Percentiles rank a stretch among this genome's conserved stretches.
phyloP scores from a whole-genome alignment of 2,329 filamentous ascomycete genomes.

The Nigrospora osmanthi region DNA sequence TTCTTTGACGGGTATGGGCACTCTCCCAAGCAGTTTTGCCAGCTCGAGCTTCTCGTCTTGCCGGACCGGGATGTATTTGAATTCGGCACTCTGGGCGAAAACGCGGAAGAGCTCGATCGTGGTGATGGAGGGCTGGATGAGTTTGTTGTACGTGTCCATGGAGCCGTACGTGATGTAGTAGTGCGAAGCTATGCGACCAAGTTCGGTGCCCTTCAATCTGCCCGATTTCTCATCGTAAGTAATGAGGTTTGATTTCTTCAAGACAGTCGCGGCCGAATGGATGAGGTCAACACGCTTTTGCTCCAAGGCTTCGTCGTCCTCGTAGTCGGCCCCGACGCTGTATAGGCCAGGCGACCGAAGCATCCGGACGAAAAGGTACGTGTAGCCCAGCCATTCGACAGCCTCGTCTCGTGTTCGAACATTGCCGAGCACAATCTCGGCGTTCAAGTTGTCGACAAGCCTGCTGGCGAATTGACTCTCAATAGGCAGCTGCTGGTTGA shows the following conservation, averaged over 20 bases:
- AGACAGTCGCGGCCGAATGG: slow-evolving; percentile 80
- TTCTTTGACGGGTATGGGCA: slow-evolving; percentile 96
- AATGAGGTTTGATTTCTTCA: slow-evolving; percentile 81
- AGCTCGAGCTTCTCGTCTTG: slow-evolving; percentile 97
- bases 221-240: slow-evolving; percentile 96
- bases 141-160: slow-evolving; percentile 94
- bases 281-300: slow-evolving; percentile 97
- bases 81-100: slow-evolving; percentile 92
- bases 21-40: slow-evolving; percentile 79
- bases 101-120: slow-evolving; percentile 95
- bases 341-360: slow-evolving; percentile 90
- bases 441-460: slow-evolving; percentile 91
- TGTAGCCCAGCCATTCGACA: slow-evolving; percentile 98
- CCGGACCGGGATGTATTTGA: slow-evolving; percentile 97
- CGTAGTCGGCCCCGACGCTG: slow-evolving; percentile 92
- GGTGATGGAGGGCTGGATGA: slow-evolving; percentile 87
- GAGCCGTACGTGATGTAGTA: slow-evolving; percentile 97
- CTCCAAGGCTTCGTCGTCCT: slow-evolving; percentile 82
- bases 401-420: slow-evolving; percentile 86
- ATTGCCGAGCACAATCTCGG: slow-evolving; percentile 91
- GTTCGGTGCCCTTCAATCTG: slow-evolving; percentile 80
- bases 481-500: slow-evolving; percentile 96
- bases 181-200: slow-evolving; percentile 91
- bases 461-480: slow-evolving; percentile 94
- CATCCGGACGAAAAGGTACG: slow-evolving; percentile 97